Percentiles rank a stretch among this genome's conserved stretches.
Conservation (phyloP, 1,284 basidiomycete species). For the Tilletia horrida region DNA sequence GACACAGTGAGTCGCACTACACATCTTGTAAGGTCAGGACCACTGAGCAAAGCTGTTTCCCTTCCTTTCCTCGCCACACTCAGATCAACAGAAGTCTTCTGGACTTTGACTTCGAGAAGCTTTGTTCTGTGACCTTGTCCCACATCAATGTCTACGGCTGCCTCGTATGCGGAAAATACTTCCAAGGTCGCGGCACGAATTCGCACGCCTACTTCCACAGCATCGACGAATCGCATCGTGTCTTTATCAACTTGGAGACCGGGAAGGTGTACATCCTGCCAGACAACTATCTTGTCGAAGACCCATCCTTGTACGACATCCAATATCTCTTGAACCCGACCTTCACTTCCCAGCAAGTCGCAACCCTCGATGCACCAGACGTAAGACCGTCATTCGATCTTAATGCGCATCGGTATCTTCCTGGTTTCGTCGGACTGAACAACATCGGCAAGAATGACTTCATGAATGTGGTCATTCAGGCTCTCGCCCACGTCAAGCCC, state of each 20-base stretch:
- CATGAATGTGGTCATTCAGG: conserved; percentile 93
- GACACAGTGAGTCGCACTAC: conserved; percentile 70
- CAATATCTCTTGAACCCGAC: conserved; percentile 81
- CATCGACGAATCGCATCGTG: conserved; percentile 95
- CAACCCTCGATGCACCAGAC: conserved; percentile 63
- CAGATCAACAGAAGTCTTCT: conserved; percentile 60
- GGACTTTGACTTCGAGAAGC: conserved; percentile 98
- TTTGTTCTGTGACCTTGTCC: conserved; percentile 90
- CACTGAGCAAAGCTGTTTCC: conserved; percentile 53
- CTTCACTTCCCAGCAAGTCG: conserved; percentile 62
- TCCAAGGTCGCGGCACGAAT: conserved; percentile 87
- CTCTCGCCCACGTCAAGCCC: conserved; percentile 83
- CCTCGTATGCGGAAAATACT: conserved; percentile 97
- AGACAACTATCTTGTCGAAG: conserved; percentile 90
- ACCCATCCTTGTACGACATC: conserved; percentile 92
- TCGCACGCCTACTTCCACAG: conserved; percentile 96
- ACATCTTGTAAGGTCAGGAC: conserved; percentile 68
- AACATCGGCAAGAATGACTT: conserved; percentile 96
- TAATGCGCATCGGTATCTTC: conserved; percentile 72
- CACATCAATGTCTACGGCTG: conserved; percentile 98
- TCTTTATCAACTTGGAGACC: conserved; percentile 91
- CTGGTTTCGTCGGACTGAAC: conserved; percentile 94
- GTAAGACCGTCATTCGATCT: conserved; percentile 62
- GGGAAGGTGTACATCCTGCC: conserved; percentile 97
- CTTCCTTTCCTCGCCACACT: conserved; percentile 12